Evolutionary conservation across 2,329 filamentous ascomycete species (phyloP), one percentile per base, ranked within the genome.

Genomic region (Davidsoniella eucalypti): DNA sequence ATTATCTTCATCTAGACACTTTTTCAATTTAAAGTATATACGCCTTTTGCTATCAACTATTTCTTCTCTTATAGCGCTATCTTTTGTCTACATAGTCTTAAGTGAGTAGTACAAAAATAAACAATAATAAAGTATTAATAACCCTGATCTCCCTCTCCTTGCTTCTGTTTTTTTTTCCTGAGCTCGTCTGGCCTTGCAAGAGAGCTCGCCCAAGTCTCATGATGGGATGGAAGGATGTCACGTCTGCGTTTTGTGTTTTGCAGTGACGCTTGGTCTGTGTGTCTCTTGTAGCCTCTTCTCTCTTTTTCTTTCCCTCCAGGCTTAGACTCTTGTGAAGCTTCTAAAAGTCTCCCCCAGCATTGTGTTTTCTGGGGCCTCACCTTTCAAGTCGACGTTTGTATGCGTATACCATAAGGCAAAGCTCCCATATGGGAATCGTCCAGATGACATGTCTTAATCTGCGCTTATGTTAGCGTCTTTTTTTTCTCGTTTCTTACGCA

Each of bases 141-240:
- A 33, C 29, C 29, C 29, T 12, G 29, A 33, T 33, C 29, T 33
- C 8, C 29, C 8, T 33, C 12, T 33, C 29, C 29, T 9, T 33
- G 29, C 29, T 33, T 12, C 12, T 33, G 12, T 33, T 9, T 33
- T 33, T 33, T 33, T 33, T 9, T 33, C 2, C 21, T 23, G 12
- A 12, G 29, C 29, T 12, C 12, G 29, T 33, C 29, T 33, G 12
- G 12, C 29, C 29, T 33, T 33, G 29, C 12, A 33, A 33, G 29
- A 33, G 12, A 33, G 8, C 12, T 33, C 29, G 29, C 7, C 29
- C 29, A 33, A 9, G 29, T 47, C 44, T 23, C 26, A 47, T 38
- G 29, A 38, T 38, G 44, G 44, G 44, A 47, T 47, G 44, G 44
- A 47, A 47, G 29, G 44, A 47, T 47, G 44, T 47, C 44, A 39